A percentile compares a stretch with the other conserved stretches of the same genome.
These are phyloP conservation scores for Macrocystidia cucumis DNA, from an alignment of 1,284 basidiomycete genomes.

Conservation along the genomic window DNA sequence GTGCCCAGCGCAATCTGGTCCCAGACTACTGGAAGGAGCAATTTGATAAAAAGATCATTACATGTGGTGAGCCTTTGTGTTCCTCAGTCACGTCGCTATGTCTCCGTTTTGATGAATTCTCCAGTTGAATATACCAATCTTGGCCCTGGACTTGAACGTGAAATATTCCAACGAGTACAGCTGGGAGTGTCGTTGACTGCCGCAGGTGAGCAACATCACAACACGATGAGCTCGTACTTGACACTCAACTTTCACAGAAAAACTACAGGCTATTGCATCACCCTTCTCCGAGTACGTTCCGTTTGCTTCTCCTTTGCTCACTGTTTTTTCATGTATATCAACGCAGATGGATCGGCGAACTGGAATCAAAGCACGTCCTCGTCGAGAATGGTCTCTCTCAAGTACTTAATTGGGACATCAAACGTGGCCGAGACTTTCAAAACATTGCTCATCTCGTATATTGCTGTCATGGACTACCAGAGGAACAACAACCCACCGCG, in stretches of 20 bases:
- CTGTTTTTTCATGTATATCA: not conserved
- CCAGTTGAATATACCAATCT: constrained; percentile 53
- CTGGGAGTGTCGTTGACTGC: constrained; percentile 63
- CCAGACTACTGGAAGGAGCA: constrained; percentile 38
- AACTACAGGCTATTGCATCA: constrained; percentile 63
- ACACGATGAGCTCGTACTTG: not conserved
- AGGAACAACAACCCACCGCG: constrained; percentile 40
- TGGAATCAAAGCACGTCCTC: constrained; percentile 44
- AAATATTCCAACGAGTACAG: constrained; percentile 75
- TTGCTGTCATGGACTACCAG: constrained; percentile 45
- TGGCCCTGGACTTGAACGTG: constrained; percentile 43
- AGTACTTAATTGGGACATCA: constrained; percentile 50
- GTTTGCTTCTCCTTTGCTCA: not conserved
- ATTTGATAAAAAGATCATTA: constrained; percentile 49
- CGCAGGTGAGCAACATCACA: constrained; percentile 37
- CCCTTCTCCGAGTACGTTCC: constrained; percentile 42
- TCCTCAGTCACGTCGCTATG: not conserved
- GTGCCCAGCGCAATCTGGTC: constrained; percentile 33
- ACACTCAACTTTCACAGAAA: constrained; percentile 35
- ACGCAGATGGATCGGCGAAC: constrained; percentile 38
- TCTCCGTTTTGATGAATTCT: not conserved
- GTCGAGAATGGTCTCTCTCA: constrained; percentile 43
- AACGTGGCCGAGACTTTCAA: constrained; percentile 64
- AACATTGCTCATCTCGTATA: constrained; percentile 58
- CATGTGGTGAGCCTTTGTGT: constrained; percentile 42